phyloP scores from a whole-genome alignment of 345 rosid species.

The Excoecaria agallocha region DNA sequence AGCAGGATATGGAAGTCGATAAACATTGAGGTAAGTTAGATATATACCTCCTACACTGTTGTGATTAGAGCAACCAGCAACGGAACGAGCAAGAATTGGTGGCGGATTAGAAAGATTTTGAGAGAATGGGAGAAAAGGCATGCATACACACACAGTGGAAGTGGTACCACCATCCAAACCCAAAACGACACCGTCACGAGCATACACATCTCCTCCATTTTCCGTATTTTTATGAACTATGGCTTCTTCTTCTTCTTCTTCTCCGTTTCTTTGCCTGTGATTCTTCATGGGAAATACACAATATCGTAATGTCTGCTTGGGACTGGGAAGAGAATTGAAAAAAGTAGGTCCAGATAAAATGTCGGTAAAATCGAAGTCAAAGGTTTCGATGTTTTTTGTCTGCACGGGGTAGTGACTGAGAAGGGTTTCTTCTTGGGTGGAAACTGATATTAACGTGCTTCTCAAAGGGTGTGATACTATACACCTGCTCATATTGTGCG shows the following conservation, averaged over 20 bases:
- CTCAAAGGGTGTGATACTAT: no score
- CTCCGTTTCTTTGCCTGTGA: conserved; percentile 3
- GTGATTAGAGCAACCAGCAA: conserved; percentile 29
- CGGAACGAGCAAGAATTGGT: conserved; percentile 21
- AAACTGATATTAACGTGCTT: no score
- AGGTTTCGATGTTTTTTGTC: no score
- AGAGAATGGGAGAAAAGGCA: conserved; percentile 15
- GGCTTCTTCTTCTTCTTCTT: not conserved
- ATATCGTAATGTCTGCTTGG: no score
- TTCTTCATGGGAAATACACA: not conserved
- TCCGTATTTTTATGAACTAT: not conserved
- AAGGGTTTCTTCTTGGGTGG: no score
- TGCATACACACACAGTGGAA: conserved; percentile 29
- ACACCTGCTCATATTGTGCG: no score
- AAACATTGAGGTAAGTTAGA: not conserved
- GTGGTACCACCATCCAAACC: conserved; percentile 32
- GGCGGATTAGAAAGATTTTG: conserved; percentile 10
- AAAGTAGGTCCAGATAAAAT: no score
- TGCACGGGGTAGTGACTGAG: no score
- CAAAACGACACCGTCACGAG: conserved; percentile 15
- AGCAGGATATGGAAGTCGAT: not conserved
- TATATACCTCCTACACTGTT: conserved; percentile 28
- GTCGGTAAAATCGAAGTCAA: no score
- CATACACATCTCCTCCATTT: conserved; percentile 2
- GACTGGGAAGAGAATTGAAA: no score